These are phyloP conservation scores for Lactarius deliciosus DNA, from an alignment of 768 basidiomycete genomes.

Conservation along the genomic window DNA sequence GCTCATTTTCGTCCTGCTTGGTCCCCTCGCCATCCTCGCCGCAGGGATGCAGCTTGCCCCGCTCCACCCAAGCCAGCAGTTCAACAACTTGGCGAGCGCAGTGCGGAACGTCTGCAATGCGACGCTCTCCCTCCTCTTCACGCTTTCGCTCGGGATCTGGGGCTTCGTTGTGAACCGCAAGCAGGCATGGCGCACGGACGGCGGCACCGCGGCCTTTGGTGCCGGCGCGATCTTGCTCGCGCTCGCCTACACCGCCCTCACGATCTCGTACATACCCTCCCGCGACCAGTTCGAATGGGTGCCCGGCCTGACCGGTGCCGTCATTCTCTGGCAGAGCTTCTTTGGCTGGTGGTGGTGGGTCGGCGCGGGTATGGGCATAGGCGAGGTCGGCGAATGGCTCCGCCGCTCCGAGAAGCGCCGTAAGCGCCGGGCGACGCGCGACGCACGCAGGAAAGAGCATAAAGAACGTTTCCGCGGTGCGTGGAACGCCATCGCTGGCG, in stretches of 20 bases:
- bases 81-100: constrained; percentile 54
- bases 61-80: constrained; percentile 44
- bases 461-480: constrained; percentile 54
- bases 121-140: constrained; percentile 93
- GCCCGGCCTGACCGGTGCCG: constrained; percentile 83
- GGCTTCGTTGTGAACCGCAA: constrained; percentile 85
- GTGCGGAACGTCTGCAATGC: constrained; percentile 95
- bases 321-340: constrained; percentile 96
- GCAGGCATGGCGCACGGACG: constrained; percentile 95
- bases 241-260: constrained; percentile 76
- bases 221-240: constrained; percentile 82
- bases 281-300: constrained; percentile 92
- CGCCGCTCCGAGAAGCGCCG: constrained; percentile 53
- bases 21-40: constrained; percentile 82
- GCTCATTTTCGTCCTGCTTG: constrained; percentile 82
- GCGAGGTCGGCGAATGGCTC: constrained; percentile 67
- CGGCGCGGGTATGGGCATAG: constrained; percentile 81
- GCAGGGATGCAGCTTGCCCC: constrained; percentile 83
- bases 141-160: constrained; percentile 87
- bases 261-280: constrained; percentile 81
- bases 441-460: constrained; percentile 49
- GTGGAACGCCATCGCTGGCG: constrained; percentile 56
- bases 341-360: constrained; percentile 99
- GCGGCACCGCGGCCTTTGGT: constrained; percentile 94
- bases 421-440: constrained; percentile 44